Evolutionary conservation across 768 basidiomycete species (phyloP), one percentile per base, ranked within the genome.

Genomic region (Russula virescens): DNA sequence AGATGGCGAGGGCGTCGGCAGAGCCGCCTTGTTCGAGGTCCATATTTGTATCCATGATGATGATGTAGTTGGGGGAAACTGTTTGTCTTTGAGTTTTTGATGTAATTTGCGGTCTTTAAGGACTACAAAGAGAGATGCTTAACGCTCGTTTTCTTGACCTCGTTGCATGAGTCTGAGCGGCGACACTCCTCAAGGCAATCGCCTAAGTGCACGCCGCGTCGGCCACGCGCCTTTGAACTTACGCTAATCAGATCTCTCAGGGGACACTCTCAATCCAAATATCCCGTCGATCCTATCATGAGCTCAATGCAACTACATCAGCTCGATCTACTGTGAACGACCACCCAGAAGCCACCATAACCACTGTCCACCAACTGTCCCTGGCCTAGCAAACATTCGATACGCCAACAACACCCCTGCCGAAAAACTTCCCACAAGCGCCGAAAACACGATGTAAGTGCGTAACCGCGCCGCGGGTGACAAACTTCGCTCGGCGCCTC

Each of bases 1-100:
- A 58, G 35, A 61, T 60, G 9, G 75, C 73, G 52, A 76, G 43
- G 61, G 73, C 60, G 13, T 61, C 54, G 14, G 55, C 72, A 45
- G 76, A 60, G 68, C 66, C 61, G 42, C 70, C 76, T 35, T 69
- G 54, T 63, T 83, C 83, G 73, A 86, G 84, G 53, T 83, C 83
- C 86, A 91, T 89, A 75, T 90, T 87, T 79, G 86, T 80, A 75
- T 91, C 89, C 89, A 91, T 91, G 75, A 54, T 75, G 52, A 42
- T 19, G 47, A 55, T 49, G 25, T 18, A 28, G 49, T 50, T 38
- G 31, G 47, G n/a, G 46, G 45, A 35, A 42, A 55, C 55, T 45
- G 49, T 52, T 35, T 35, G 28, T 55, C 21, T 21, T 31, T 50
- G 54, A 21, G 21, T 43, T 67, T 43, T 54, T 52, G 26, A 38